Conservation (phyloP, 805 yeast species). For the Candida insectorum region DNA sequence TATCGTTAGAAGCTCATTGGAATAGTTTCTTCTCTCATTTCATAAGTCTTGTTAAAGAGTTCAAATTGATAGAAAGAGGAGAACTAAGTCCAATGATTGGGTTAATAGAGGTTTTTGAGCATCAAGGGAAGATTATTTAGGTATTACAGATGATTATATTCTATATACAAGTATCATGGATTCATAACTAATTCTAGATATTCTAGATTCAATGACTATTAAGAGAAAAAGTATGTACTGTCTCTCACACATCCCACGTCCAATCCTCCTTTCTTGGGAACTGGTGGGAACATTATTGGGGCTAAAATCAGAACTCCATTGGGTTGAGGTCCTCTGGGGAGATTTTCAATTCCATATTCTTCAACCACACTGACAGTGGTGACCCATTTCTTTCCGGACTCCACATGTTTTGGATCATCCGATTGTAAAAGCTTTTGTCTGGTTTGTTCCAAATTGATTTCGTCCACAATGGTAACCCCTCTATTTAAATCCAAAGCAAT, state of each 20-base stretch:
- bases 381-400: slow-evolving; percentile 51
- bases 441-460: slow-evolving; percentile 64
- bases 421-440: slow-evolving; percentile 57
- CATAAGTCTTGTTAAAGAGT: slow-evolving; percentile 81
- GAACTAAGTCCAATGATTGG: slow-evolving; percentile 79
- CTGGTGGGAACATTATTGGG: slow-evolving; percentile 66
- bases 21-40: slow-evolving; percentile 96
- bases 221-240: slow-evolving; percentile 76
- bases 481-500: slow-evolving; percentile 51
- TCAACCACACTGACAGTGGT: slow-evolving; percentile 67
- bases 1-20: slow-evolving; percentile 95
- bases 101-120: slow-evolving; percentile 74
- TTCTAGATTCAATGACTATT: slow-evolving; percentile 5
- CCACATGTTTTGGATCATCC: slow-evolving; percentile 44
- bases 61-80: slow-evolving; percentile 69
- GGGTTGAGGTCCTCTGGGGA: slow-evolving; percentile 7
- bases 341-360: slow-evolving; percentile 21
- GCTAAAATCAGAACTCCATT: slow-evolving; percentile 47
- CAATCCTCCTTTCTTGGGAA: slow-evolving; percentile 80
- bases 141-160: background rate
- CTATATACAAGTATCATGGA: slow-evolving; percentile 2
- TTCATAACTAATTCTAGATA: background rate
- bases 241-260: slow-evolving; percentile 70
- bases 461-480: slow-evolving; percentile 64
- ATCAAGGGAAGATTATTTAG: slow-evolving; percentile 75